These are phyloP conservation scores for Epichloe coenophiala DNA, from an alignment of 2,329 filamentous ascomycete genomes.

Conservation along the genomic window DNA sequence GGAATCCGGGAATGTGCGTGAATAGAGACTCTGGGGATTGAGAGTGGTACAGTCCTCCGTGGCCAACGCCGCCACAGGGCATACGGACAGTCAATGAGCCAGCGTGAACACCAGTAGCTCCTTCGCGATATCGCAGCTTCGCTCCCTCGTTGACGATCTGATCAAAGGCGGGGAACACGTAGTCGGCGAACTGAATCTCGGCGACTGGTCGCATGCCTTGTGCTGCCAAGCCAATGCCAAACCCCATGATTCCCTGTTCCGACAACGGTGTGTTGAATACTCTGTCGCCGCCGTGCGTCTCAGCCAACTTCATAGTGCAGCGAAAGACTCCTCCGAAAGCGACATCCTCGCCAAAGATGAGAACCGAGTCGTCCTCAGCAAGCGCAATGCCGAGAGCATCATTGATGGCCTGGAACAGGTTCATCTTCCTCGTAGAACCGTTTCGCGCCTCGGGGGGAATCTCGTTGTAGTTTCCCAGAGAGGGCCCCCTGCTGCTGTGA, in stretches of 20 bases:
- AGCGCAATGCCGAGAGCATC: constrained; percentile 74
- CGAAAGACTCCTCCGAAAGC: constrained; percentile 95
- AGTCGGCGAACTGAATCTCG: constrained; percentile 93
- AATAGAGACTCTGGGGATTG: constrained; percentile 85
- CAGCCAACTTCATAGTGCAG: constrained; percentile 80
- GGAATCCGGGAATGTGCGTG: constrained; percentile 72
- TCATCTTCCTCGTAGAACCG: constrained; percentile 71
- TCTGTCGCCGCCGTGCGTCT: constrained; percentile 73
- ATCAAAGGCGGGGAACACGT: constrained; percentile 85
- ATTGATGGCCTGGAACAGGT: constrained; percentile 90
- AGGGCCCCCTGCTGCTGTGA: constrained; percentile 55
- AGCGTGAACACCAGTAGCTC: constrained; percentile 40
- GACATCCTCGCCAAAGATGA: constrained; percentile 93
- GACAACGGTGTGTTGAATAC: constrained; percentile 95
- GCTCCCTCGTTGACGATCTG: constrained; percentile 89
- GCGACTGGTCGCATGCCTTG: constrained; percentile 88
- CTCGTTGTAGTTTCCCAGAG: constrained; percentile 53
- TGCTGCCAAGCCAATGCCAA: constrained; percentile 78
- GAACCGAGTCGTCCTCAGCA: constrained; percentile 67
- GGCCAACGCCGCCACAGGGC: constrained; percentile 81
- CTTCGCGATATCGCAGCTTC: constrained; percentile 71
- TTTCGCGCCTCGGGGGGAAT: constrained; percentile 56
- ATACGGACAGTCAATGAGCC: constrained; percentile 80
- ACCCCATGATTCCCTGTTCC: constrained; percentile 90
- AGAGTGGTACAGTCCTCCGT: constrained; percentile 77